phyloP scores from a whole-genome alignment of 1,284 basidiomycete genomes.

The Sphaerobolus stellatus region DNA sequence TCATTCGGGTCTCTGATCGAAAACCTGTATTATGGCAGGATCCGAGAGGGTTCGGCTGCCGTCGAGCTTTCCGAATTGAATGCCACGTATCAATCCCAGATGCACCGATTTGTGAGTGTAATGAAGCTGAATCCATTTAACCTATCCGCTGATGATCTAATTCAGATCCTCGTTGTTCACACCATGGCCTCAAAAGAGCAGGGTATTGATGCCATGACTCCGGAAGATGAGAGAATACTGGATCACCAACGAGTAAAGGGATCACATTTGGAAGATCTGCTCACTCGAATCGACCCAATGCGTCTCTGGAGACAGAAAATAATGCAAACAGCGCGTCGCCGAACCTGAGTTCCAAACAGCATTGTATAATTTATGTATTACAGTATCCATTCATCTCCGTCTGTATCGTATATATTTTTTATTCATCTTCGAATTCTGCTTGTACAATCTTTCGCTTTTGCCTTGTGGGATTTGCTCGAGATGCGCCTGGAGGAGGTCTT shows the following conservation, averaged over 20 bases:
- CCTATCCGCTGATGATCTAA: not conserved
- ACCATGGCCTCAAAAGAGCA: not conserved
- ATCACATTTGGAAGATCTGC: constrained; percentile 5
- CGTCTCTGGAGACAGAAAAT: constrained; percentile 7
- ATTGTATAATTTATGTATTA: no score
- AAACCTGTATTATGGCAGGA: constrained; percentile 51
- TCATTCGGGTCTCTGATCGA: constrained; percentile 70
- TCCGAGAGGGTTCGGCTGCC: constrained; percentile 62
- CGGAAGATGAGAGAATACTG: not conserved
- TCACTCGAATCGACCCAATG: constrained; percentile 12
- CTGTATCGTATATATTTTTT: no score
- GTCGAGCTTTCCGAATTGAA: constrained; percentile 54
- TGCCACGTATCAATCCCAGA: constrained; percentile 54
- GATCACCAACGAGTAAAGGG: not conserved
- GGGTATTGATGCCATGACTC: not conserved
- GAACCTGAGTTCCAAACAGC: no score
- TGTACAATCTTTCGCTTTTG: constrained; percentile 11
- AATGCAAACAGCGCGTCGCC: not conserved
- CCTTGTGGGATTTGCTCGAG: constrained; percentile 11
- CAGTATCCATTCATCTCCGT: no score
- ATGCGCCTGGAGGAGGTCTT: constrained; percentile 10
- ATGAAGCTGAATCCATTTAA: not conserved
- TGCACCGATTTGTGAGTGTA: constrained; percentile 55
- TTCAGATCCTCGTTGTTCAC: not conserved
- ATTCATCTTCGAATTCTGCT: constrained; percentile 13